These are phyloP conservation scores for Gossypium herbaceum DNA, from an alignment of 345 rosid genomes.

Conservation along the genomic window DNA sequence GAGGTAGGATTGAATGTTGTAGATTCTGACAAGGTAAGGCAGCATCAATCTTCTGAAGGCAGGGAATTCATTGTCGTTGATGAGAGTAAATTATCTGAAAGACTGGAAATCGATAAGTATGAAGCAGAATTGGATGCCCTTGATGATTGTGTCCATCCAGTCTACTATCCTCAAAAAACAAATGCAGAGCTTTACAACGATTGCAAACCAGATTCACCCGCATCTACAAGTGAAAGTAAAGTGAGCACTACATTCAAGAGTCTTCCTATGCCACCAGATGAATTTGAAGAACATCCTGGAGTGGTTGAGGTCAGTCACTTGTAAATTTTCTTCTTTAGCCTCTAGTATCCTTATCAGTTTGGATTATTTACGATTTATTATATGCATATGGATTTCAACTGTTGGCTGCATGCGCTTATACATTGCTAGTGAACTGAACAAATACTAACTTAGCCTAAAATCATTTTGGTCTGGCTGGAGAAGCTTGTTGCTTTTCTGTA, in stretches of 20 bases:
- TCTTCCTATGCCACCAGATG: constrained; percentile 29
- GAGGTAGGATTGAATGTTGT: constrained; percentile 17
- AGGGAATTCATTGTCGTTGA: constrained; percentile 23
- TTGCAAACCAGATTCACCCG: constrained; percentile 28
- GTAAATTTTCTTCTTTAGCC: constrained; percentile 1
- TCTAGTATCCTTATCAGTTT: background rate
- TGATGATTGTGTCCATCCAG: constrained; percentile 21
- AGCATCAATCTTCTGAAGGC: constrained; percentile 17
- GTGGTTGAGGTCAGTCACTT: constrained; percentile 52
- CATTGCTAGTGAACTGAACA: background rate
- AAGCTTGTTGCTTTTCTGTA: background rate
- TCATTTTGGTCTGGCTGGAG: constrained; percentile 6
- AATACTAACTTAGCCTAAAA: background rate
- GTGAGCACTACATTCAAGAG: constrained; percentile 20
- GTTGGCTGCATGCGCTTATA: background rate
- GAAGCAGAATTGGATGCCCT: constrained; percentile 27
- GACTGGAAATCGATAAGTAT: constrained; percentile 20
- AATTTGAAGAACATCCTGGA: constrained; percentile 27
- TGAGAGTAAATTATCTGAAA: constrained; percentile 18
- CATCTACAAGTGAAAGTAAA: constrained; percentile 26
- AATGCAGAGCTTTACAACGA: constrained; percentile 26
- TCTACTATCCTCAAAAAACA: constrained; percentile 14
- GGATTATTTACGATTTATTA: background rate
- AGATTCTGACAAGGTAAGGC: constrained; percentile 26
- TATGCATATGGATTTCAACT: background rate